phyloP scores from a whole-genome alignment of 208 protist genomes.

The Novymonas esmeraldas region DNA sequence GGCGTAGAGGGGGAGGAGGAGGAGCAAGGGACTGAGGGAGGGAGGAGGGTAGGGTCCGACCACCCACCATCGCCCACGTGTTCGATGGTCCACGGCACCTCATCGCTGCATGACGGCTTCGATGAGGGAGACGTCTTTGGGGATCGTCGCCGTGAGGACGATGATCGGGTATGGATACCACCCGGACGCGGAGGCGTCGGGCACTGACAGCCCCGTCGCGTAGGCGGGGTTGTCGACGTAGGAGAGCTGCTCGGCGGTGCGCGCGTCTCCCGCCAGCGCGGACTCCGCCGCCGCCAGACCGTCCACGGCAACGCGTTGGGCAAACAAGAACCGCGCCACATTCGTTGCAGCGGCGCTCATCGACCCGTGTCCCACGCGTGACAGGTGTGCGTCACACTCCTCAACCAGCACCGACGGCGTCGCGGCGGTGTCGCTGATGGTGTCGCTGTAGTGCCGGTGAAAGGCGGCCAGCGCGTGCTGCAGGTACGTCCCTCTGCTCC shows the following conservation, averaged over 20 bases:
- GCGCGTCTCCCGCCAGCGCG: conserved; percentile 18
- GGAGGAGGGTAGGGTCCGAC: too few relatives aligned
- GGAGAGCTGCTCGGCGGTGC: neutral
- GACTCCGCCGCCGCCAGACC: conserved; percentile 21
- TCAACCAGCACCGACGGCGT: neutral
- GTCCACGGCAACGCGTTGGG: conserved; percentile 43
- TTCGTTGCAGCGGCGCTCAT: conserved; percentile 9
- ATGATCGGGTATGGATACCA: conserved; percentile 62
- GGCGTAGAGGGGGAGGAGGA: too few relatives aligned
- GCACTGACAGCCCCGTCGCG: conserved; percentile 1
- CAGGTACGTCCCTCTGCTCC: conserved; percentile 22
- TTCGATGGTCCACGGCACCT: neutral
- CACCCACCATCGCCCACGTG: too few relatives aligned
- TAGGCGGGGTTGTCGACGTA: conserved; percentile 21
- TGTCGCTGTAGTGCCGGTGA: conserved; percentile 18
- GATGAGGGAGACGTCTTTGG: conserved; percentile 46
- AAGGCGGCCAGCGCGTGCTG: conserved; percentile 34
- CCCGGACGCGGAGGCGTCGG: neutral
- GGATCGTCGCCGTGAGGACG: conserved; percentile 49
- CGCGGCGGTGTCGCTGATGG: neutral
- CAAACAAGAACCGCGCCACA: conserved; percentile 39
- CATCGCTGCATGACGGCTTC: conserved; percentile 14
- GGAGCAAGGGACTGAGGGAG: too few relatives aligned
- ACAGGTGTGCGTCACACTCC: conserved; percentile 1
- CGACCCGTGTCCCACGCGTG: neutral